Evolutionary conservation across 306 rosid species (phyloP), one percentile per base, ranked within the genome.

Genomic region (Medicago arabica): DNA sequence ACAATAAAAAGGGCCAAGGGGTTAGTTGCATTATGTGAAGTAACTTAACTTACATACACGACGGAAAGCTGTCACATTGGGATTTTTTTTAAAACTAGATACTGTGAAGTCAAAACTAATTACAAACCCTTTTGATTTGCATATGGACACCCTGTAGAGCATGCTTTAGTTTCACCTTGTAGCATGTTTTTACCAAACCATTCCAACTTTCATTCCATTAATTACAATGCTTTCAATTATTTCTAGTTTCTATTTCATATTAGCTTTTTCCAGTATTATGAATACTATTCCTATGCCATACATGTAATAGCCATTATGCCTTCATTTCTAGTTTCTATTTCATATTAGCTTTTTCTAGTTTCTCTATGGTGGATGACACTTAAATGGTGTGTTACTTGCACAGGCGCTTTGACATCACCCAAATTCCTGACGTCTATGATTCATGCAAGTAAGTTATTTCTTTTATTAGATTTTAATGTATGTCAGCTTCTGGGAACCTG

Each of bases 381-480:
- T 65, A 82, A 62, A 63, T 50, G 60, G 41, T 76, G 72, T 72
- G 65, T 88, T 81, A 16, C 74, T 81, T 90, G 83, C 89, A 87
- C 91, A 94, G 97, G 75, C 93, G 98, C 73, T 94, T 85, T 76
- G 98, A 92, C 83, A 79, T 94, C 79, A 87, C 98, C 41, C 98
- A 92, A 83, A 94, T 94, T 84, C 98, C 98, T 6, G 97, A 92
- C 80, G 95, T 91, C 51, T 91, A 94, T 78, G 98, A 94, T 77
- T 94, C 98, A 8, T 91, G 98, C 98, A 94, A 94, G 98, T 94
- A 88, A 92, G 98, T 85, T 43, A 57, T 75, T 54, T 69, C 38
- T 82, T 67, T 55, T 16, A 38, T 54, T 15, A 28, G 39, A 75
- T 43, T 43, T 84, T 17, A 39, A 39, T 67, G 18, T 21, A 6